Evolutionary conservation across 352 stramenopile genomes (phyloP).

Genomic region (Globisporangium carolinianum): DNA sequence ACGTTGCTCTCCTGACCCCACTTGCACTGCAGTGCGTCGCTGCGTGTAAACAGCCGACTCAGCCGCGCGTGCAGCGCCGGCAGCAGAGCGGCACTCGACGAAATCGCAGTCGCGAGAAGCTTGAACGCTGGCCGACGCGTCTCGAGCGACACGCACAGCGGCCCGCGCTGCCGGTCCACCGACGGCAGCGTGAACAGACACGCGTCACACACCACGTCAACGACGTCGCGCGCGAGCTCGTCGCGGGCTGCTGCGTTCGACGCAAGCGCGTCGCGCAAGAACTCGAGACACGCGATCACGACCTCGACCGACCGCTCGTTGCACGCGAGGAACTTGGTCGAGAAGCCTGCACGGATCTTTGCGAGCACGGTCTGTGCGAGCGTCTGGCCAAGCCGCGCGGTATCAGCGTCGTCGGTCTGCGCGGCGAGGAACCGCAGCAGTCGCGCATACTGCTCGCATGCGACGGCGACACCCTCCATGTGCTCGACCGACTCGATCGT

Average conservation of each 20-base stretch:
- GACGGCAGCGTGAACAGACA: slow-evolving; percentile 79
- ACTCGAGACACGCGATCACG: slow-evolving; percentile 69
- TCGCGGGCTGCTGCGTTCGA: slow-evolving; percentile 42
- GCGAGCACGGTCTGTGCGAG: slow-evolving; percentile 42
- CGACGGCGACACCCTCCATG: slow-evolving; percentile 54
- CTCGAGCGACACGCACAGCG: slow-evolving; percentile 70
- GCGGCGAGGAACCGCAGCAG: slow-evolving; percentile 61
- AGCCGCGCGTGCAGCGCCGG: slow-evolving; percentile 51
- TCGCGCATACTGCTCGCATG: slow-evolving; percentile 66
- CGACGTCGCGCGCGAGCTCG: slow-evolving; percentile 51
- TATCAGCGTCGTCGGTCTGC: slow-evolving; percentile 31
- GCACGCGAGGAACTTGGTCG: slow-evolving; percentile 69
- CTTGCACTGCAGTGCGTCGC: slow-evolving; percentile 51
- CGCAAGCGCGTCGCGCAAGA: slow-evolving; percentile 62
- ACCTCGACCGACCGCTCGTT: slow-evolving; percentile 67
- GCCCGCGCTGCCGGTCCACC: slow-evolving; percentile 50
- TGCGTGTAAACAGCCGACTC: slow-evolving; percentile 52
- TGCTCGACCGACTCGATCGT: slow-evolving; percentile 50
- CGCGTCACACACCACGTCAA: slow-evolving; percentile 81
- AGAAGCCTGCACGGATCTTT: slow-evolving; percentile 69
- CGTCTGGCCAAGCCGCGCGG: slow-evolving; percentile 37
- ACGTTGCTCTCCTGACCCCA: slow-evolving; percentile 84
- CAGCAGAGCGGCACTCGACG: slow-evolving; percentile 53
- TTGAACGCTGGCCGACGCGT: slow-evolving; percentile 77
- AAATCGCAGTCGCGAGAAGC: slow-evolving; percentile 73